These are phyloP conservation scores for Pyrus betulifolia DNA, from an alignment of 306 rosid species.

Conservation along the genomic window DNA sequence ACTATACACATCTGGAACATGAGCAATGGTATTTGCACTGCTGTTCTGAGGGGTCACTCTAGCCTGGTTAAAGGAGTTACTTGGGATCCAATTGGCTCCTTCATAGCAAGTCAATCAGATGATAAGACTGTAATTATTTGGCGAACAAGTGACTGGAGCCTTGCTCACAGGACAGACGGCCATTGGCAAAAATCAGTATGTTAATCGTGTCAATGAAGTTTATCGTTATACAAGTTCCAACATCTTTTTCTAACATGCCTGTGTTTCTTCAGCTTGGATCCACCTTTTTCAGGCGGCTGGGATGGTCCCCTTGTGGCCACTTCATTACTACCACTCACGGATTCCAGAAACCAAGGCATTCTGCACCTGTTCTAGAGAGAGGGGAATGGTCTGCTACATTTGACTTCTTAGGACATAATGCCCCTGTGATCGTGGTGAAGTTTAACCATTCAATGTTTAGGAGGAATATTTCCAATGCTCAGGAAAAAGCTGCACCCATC, in stretches of 20 bases:
- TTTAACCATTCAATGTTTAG: slow-evolving; percentile 95
- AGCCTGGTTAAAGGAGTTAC: slow-evolving; percentile 97
- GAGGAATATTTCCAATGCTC: slow-evolving; percentile 53
- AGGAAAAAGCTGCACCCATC: slow-evolving; percentile 68
- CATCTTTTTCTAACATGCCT: slow-evolving; percentile 23
- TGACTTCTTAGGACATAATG: slow-evolving; percentile 97
- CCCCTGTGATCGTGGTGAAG: slow-evolving; percentile 91
- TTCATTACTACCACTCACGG: slow-evolving; percentile 98
- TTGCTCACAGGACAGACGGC: slow-evolving; percentile 94
- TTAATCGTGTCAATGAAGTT: neutral
- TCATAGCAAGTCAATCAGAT: slow-evolving; percentile 96
- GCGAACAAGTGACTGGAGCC: slow-evolving; percentile 99
- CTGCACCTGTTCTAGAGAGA: slow-evolving; percentile 98
- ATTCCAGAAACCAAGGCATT: slow-evolving; percentile 98
- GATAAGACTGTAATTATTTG: slow-evolving; percentile 97
- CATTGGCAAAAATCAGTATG: slow-evolving; percentile 96
- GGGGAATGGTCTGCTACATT: slow-evolving; percentile 99
- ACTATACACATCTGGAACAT: slow-evolving; percentile 92
- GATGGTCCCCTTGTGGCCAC: slow-evolving; percentile 99
- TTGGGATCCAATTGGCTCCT: slow-evolving; percentile 99
- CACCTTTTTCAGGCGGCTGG: slow-evolving; percentile 95
- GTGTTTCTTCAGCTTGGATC: slow-evolving; percentile 80
- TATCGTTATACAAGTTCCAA: neutral
- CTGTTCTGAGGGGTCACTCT: slow-evolving; percentile 98
- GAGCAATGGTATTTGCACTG: slow-evolving; percentile 92